Evolutionary conservation across 2,329 filamentous ascomycete species (phyloP).

Genomic region (Neoascochyta sp.): DNA sequence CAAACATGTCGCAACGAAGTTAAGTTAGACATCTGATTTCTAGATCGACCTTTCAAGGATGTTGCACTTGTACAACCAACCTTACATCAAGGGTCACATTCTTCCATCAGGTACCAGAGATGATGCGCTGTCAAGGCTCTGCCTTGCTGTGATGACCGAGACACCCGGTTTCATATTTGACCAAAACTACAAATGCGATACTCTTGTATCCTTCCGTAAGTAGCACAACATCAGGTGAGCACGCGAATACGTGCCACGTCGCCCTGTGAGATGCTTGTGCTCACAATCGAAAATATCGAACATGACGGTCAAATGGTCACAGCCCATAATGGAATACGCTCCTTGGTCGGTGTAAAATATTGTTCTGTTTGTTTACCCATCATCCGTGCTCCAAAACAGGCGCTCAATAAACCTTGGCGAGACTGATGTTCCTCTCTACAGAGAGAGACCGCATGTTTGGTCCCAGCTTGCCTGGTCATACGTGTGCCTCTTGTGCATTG

Average conservation of each 20-base stretch:
- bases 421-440: no score
- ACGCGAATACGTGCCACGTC: slow-evolving; percentile 14
- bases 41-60: no score
- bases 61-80: slow-evolving; percentile 21
- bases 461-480: slow-evolving; percentile 9
- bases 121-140: slow-evolving; percentile 14
- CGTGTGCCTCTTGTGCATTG: slow-evolving; percentile 8
- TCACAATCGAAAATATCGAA: background rate
- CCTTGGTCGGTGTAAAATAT: no score
- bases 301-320: slow-evolving; percentile 1
- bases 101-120: slow-evolving; percentile 24
- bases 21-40: no score
- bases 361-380: no score
- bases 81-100: slow-evolving; percentile 32
- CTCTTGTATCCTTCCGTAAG: slow-evolving; percentile 6
- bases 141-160: slow-evolving; percentile 22
- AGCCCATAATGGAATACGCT: no score
- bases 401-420: no score
- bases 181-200: no score
- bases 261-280: background rate
- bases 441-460: slow-evolving; percentile 15
- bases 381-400: no score
- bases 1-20: no score
- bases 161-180: slow-evolving; percentile 21
- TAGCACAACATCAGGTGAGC: slow-evolving; percentile 17